These are phyloP conservation scores for Yamadazyma pseudoaaseri DNA, from an alignment of 1,139 yeast species.

Conservation along the genomic window DNA sequence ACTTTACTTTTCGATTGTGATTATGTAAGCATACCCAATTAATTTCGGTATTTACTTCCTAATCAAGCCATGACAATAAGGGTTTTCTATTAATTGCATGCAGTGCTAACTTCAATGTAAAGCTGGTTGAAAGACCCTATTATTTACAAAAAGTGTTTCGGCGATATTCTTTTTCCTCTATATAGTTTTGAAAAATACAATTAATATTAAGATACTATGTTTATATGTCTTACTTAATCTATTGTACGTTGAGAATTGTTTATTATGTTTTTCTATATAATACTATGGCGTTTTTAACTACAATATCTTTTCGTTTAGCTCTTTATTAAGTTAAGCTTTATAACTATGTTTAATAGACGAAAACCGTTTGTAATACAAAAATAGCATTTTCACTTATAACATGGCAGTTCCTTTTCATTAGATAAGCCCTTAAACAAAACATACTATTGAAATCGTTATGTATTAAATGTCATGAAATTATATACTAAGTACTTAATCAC, in stretches of 20 bases:
- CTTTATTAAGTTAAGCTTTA: not conserved
- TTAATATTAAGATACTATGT: too few relatives aligned
- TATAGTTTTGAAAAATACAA: too few relatives aligned
- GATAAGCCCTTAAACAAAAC: not conserved
- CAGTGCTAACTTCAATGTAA: not conserved
- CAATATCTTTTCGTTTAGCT: not conserved
- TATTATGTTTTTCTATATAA: not conserved
- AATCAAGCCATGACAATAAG: not conserved
- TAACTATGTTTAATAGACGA: not conserved
- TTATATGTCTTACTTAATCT: too few relatives aligned
- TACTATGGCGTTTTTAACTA: not conserved
- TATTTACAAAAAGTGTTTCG: not conserved
- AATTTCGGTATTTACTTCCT: not conserved
- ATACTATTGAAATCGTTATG: constrained; percentile 1
- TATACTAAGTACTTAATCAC: constrained; percentile 9
- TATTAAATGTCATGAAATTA: constrained; percentile 5
- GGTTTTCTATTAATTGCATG: not conserved
- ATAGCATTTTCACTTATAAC: too few relatives aligned
- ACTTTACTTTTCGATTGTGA: not conserved
- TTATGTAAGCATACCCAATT: not conserved
- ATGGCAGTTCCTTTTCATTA: too few relatives aligned
- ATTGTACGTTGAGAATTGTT: not conserved
- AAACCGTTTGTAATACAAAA: not conserved
- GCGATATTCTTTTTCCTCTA: not conserved
- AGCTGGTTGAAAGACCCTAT: not conserved